Percentiles rank a stretch among this genome's conserved stretches.
These are phyloP conservation scores for Metrosideros polymorpha DNA, from an alignment of 441 rosid species.

Conservation along the genomic window DNA sequence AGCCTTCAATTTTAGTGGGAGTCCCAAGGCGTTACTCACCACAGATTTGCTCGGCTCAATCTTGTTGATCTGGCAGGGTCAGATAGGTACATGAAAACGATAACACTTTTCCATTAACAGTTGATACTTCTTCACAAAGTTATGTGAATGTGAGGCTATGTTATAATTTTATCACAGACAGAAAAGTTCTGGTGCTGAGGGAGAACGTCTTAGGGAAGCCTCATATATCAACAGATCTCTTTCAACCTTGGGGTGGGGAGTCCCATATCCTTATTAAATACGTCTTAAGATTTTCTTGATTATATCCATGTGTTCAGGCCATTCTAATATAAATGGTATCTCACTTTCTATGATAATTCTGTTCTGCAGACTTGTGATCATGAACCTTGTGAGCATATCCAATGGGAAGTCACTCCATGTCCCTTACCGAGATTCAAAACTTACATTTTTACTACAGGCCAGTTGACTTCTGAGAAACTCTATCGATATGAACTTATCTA, in stretches of 20 bases:
- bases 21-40: conserved; percentile 94
- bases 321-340: neutral
- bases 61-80: conserved; percentile 99
- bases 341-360: conserved; percentile 1
- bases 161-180: conserved; percentile 38
- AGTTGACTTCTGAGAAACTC: neutral
- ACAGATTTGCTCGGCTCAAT: conserved; percentile 93
- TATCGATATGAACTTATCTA: neutral
- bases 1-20: conserved; percentile 60
- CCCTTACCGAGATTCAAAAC: conserved; percentile 97
- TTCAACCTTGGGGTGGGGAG: conserved; percentile 80
- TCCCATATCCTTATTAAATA: conserved; percentile 3
- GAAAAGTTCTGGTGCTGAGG: conserved; percentile 99
- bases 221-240: conserved; percentile 97
- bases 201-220: conserved; percentile 98
- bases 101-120: neutral
- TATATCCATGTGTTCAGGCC: neutral
- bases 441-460: conserved; percentile 98
- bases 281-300: neutral
- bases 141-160: neutral
- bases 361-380: conserved; percentile 80
- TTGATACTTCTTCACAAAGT: neutral
- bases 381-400: conserved; percentile 94
- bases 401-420: conserved; percentile 95
- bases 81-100: conserved; percentile 54